These are phyloP conservation scores for Aechmea fasciata DNA, from an alignment of 176 grass and related monocot species.

Conservation along the genomic window DNA sequence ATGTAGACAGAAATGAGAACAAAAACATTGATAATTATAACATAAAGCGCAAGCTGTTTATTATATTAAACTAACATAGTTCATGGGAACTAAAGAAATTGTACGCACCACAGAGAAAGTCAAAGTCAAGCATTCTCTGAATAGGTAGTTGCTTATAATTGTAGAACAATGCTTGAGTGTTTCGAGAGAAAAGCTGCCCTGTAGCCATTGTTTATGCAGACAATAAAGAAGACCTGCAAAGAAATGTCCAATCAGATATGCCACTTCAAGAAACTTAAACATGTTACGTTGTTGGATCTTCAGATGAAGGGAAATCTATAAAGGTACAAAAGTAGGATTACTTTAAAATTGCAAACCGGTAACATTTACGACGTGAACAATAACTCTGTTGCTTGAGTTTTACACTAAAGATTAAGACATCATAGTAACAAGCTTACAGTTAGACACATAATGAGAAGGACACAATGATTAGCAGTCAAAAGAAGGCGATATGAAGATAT, in stretches of 20 bases:
- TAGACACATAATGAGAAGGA: neutral
- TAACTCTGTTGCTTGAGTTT: too few species aligned
- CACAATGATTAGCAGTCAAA: neutral
- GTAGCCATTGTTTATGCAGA: constrained; percentile 56
- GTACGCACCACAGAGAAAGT: constrained; percentile 85
- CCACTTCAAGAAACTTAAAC: neutral
- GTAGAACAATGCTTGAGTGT: constrained; percentile 90
- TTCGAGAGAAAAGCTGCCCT: constrained; percentile 84
- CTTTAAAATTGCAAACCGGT: too few species aligned
- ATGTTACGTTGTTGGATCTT: neutral
- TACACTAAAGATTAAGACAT: too few species aligned
- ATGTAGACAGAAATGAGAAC: constrained; percentile 6
- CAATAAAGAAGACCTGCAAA: constrained; percentile 25
- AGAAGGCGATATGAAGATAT: neutral
- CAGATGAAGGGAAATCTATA: neutral
- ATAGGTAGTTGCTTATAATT: constrained; percentile 99
- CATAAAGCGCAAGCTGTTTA: neutral
- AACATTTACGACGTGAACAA: too few species aligned
- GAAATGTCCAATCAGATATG: neutral
- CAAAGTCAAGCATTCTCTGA: constrained; percentile 98
- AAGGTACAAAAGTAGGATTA: neutral
- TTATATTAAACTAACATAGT: neutral
- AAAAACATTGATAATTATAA: neutral
- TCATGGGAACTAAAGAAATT: constrained; percentile 7
- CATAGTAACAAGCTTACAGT: too few species aligned